Base-by-base conservation (phyloP, 2,329 filamentous ascomycete genomes). In the Apiospora pterosperma region DNA sequence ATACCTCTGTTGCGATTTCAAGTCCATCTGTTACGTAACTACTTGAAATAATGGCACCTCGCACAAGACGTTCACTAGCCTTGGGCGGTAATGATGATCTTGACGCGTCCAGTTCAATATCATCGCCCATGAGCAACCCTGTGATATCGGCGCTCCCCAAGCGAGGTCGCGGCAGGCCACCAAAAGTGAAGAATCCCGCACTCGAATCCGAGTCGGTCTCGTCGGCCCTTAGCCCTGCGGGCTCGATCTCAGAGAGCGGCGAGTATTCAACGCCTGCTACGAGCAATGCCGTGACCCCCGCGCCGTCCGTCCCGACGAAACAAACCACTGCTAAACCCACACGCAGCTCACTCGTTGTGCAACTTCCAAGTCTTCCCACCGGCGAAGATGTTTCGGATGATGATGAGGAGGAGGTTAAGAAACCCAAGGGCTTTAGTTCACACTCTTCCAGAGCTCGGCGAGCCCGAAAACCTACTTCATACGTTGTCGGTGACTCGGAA, bases 181-280 rank as follows among this genome's bases (percentile, higher is more conserved):
- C 68, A 36, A 77, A 74, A 62, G 65, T 65, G 6, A 65, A 67
- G 36, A 62, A 36, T 2, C 25, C 67, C n/a, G 59, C 67, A 34
- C 69, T 66, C 65, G 69, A 67, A 63, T 64, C 59, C 62, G 73
- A 76, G 23, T 78, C 78, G 36, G 65, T 68, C 21, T 80, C 79
- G 8, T 75, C 78, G 2, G 72, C 73, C 21, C 69, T 76, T 10
- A 79, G 79, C 6, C 76, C 77, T 0, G 63, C 65, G 21, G 67
- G 68, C 34, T 69, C 65, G 11, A 55, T 66, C 19, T 75, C 72
- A 4, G 77, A 77, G 23, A 78, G 76, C 48, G 59, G 63, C 65
- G 80, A 78, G 31, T 76, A 77, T 65, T 76, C 76, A 16, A 83
- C 81, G 8, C 79, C 80, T 3, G 74, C 79, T 34, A 82, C 81